These are phyloP conservation scores for Pilaira anomala DNA, from an alignment of 192 early-diverging fungal genomes.

Conservation along the genomic window DNA sequence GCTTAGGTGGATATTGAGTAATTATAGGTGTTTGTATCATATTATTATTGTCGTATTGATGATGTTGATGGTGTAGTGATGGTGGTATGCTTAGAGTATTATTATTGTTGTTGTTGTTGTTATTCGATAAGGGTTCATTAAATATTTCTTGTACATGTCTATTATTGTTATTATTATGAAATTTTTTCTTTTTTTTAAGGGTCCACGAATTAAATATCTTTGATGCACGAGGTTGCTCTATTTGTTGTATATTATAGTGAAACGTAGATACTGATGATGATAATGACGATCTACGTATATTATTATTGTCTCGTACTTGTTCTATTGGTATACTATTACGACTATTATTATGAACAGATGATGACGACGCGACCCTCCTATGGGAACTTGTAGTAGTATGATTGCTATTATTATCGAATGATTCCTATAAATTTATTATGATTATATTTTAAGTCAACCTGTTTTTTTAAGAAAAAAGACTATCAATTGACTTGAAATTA, in stretches of 20 bases:
- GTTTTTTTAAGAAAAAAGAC: no score
- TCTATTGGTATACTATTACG: no score
- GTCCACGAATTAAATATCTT: conserved; percentile 3
- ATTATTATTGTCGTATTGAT: no score
- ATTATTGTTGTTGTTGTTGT: conserved; percentile 29
- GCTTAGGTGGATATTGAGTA: conserved; percentile 33
- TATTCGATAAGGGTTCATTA: not conserved
- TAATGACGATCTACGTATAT: no score
- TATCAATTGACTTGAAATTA: not conserved
- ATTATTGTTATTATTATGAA: not conserved
- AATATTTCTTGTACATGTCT: not conserved
- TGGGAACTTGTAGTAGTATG: no score
- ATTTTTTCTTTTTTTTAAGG: conserved; percentile 11
- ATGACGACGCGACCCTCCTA: no score
- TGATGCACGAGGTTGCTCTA: not conserved
- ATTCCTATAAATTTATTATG: no score
- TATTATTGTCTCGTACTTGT: no score
- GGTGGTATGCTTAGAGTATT: conserved; percentile 28
- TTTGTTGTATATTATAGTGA: not conserved
- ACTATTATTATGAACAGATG: no score
- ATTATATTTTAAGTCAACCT: no score
- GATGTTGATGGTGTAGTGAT: conserved; percentile 24
- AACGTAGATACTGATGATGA: no score
- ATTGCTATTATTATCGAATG: no score
- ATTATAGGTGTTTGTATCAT: conserved; percentile 31